Evolutionary conservation across 179 eudicot species (phyloP).

Genomic region (Beta macrorhiza): DNA sequence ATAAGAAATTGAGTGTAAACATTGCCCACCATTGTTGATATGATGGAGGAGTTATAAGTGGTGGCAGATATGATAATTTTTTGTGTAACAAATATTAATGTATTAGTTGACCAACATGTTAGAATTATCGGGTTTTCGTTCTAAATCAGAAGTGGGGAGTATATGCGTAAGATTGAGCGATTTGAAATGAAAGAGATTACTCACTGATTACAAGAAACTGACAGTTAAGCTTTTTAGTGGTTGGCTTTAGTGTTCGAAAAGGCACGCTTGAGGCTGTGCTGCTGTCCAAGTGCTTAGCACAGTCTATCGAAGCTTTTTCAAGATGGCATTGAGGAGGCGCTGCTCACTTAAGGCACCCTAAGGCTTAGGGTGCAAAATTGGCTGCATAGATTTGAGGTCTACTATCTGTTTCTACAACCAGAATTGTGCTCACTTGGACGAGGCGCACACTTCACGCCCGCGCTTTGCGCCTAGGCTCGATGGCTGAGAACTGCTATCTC

Average conservation of each 20-base stretch:
- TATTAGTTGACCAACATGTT: not conserved
- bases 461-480: no score
- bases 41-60: not conserved
- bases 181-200: slow-evolving; percentile 1
- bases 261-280: no score
- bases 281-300: no score
- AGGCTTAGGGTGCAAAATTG: no score
- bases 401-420: no score
- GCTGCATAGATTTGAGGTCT: no score
- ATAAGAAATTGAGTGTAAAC: not conserved
- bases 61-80: not conserved
- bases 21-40: not conserved
- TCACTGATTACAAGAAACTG: not conserved
- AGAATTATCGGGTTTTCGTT: not conserved
- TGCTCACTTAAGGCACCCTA: no score
- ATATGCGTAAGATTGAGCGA: not conserved
- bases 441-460: no score
- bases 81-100: not conserved
- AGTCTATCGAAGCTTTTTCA: no score
- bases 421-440: no score
- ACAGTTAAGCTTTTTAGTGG: not conserved
- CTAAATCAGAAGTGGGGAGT: not conserved
- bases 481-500: no score
- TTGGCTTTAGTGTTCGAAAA: not conserved
- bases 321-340: no score